Evolutionary conservation across 1,284 basidiomycete species (phyloP).

Genomic region (Ustilago hordei): DNA sequence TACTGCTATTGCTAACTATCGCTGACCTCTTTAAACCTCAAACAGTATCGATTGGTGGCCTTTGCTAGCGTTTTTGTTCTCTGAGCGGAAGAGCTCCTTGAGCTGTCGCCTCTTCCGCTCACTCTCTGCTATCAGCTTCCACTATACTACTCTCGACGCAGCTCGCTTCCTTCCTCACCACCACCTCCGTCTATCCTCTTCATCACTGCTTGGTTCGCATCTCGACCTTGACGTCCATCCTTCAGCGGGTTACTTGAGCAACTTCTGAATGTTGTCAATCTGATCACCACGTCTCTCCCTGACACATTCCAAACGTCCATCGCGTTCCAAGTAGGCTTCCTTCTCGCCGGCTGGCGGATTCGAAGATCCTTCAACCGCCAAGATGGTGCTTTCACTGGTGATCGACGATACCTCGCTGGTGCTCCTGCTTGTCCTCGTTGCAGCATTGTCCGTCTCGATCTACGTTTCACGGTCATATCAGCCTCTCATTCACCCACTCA

Average conservation of each 20-base stretch:
- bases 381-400: conserved; percentile 57
- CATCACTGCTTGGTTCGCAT: not conserved
- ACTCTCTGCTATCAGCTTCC: not conserved
- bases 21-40: not conserved
- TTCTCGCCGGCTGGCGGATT: not conserved
- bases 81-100: not conserved
- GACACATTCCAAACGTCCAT: not conserved
- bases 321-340: not conserved
- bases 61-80: too few species aligned
- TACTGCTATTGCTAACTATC: not conserved
- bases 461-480: conserved; percentile 56
- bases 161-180: not conserved
- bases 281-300: not conserved
- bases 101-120: not conserved
- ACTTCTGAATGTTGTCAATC: conserved; percentile 6
- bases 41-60: too few species aligned
- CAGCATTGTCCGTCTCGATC: conserved; percentile 48
- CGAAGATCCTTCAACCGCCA: conserved; percentile 5
- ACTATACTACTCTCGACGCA: not conserved
- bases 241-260: not conserved
- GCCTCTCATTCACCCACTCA: conserved; percentile 66
- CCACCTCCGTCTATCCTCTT: not conserved
- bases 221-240: not conserved
- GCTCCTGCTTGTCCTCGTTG: conserved; percentile 54
- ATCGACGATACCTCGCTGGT: conserved; percentile 63